phyloP scores from a whole-genome alignment of 306 rosid species.

The Casuarina equisetifolia region DNA sequence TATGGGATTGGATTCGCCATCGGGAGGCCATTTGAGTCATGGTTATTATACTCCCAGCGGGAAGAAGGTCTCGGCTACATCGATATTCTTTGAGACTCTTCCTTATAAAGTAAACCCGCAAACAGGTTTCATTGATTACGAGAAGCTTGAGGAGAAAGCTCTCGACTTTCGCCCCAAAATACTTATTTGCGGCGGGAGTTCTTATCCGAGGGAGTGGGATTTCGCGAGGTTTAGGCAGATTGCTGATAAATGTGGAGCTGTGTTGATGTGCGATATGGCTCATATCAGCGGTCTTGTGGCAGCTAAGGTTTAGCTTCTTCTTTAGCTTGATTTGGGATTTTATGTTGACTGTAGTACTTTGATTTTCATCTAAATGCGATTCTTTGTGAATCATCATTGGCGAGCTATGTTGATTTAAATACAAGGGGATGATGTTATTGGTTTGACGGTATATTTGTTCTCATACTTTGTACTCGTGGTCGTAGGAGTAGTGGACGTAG shows the following conservation, averaged over 20 bases:
- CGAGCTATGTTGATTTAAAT: not conserved
- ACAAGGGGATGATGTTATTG: not conserved
- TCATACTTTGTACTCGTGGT: not conserved
- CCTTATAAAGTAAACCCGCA: slow-evolving; percentile 77
- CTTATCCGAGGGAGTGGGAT: slow-evolving; percentile 88
- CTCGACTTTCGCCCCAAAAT: slow-evolving; percentile 76
- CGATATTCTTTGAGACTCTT: slow-evolving; percentile 72
- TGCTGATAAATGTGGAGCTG: slow-evolving; percentile 83
- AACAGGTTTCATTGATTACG: slow-evolving; percentile 70
- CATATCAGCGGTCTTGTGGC: slow-evolving; percentile 91
- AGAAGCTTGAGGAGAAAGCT: slow-evolving; percentile 83
- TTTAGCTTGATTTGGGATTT: slow-evolving; percentile 4
- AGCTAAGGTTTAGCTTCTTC: slow-evolving; percentile 55
- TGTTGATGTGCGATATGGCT: slow-evolving; percentile 90
- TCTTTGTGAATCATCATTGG: not conserved
- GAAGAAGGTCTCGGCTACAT: slow-evolving; percentile 71
- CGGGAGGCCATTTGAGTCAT: slow-evolving; percentile 91
- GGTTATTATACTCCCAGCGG: slow-evolving; percentile 74
- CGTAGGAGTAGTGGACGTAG: not conserved
- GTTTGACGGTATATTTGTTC: not conserved
- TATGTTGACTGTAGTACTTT: not conserved
- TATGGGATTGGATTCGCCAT: slow-evolving; percentile 84
- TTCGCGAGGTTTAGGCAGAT: slow-evolving; percentile 62
- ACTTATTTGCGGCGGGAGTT: slow-evolving; percentile 87
- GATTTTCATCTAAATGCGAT: slow-evolving; percentile 11